These are phyloP conservation scores for Datura wrightii DNA, from an alignment of 257 asterid species.

Conservation along the genomic window DNA sequence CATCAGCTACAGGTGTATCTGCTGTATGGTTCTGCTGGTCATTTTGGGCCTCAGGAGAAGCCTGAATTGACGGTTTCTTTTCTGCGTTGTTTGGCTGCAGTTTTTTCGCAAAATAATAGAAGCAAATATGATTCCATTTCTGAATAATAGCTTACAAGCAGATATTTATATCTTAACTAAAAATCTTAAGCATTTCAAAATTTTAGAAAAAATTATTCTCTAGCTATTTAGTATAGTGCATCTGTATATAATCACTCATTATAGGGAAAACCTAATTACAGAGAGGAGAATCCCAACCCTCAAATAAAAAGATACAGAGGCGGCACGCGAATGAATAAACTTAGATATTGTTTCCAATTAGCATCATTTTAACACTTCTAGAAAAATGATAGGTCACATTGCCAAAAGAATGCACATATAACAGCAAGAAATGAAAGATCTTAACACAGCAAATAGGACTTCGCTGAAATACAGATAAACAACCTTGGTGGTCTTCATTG, in stretches of 20 bases:
- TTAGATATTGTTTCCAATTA: background rate
- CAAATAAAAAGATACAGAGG: background rate
- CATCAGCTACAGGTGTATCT: conserved; percentile 78
- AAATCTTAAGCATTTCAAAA: background rate
- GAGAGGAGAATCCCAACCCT: background rate
- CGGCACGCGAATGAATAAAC: background rate
- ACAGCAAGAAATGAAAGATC: background rate
- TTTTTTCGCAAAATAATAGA: background rate
- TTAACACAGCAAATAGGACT: background rate
- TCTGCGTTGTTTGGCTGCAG: conserved; percentile 65
- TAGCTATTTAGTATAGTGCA: background rate
- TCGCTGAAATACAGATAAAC: background rate
- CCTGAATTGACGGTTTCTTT: conserved; percentile 60
- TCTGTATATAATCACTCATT: conserved; percentile 2
- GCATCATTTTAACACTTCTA: background rate
- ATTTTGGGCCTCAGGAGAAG: conserved; percentile 67
- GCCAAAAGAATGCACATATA: background rate
- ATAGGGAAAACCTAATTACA: background rate
- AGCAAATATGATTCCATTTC: background rate
- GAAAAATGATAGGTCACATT: background rate
- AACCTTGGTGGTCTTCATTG: conserved; percentile 35
- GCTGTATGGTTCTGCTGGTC: conserved; percentile 64
- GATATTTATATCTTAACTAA: background rate
- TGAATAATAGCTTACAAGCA: background rate
- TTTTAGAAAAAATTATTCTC: background rate